Percentiles rank a stretch among this genome's conserved stretches.
These are phyloP conservation scores for Pestalotiopsis sp. DNA, from an alignment of 2,329 filamentous ascomycete genomes.

Conservation along the genomic window DNA sequence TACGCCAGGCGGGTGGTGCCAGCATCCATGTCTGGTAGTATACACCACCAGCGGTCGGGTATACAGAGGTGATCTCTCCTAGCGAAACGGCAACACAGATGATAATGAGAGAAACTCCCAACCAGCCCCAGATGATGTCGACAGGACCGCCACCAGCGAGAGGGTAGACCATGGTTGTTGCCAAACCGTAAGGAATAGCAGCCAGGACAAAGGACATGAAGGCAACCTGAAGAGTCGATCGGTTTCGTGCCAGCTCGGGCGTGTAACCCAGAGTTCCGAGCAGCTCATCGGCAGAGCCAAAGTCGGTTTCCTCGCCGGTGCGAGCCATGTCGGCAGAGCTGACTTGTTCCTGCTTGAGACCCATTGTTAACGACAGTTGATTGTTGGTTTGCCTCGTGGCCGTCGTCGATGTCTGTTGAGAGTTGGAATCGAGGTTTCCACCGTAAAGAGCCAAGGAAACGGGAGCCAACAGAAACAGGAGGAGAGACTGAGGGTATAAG, in stretches of 20 bases:
- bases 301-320: conserved; percentile 29
- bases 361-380: conserved; percentile 11
- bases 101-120: conserved; percentile 67
- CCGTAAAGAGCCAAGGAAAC: not conserved
- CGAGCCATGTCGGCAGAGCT: conserved; percentile 11
- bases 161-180: conserved; percentile 69
- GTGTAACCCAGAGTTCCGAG: conserved; percentile 67
- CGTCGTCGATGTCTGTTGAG: conserved; percentile 3
- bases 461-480: not conserved
- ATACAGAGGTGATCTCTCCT: conserved; percentile 74
- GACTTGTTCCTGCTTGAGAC: conserved; percentile 8
- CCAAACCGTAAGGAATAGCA: conserved; percentile 72
- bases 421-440: not conserved
- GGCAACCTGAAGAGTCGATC: conserved; percentile 68
- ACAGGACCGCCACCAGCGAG: conserved; percentile 66
- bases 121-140: conserved; percentile 73
- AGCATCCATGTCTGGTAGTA: conserved; percentile 82
- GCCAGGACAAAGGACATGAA: conserved; percentile 79
- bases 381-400: not conserved
- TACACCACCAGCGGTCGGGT: conserved; percentile 75
- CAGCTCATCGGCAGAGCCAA: conserved; percentile 58
- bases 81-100: conserved; percentile 70
- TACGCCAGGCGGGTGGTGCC: conserved; percentile 59
- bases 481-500: not conserved
- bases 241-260: conserved; percentile 62